A percentile compares a stretch with the other conserved stretches of the same genome.
phyloP scores from a whole-genome alignment of 176 grass and related monocot species.

The Tillandsia fasciculata region DNA sequence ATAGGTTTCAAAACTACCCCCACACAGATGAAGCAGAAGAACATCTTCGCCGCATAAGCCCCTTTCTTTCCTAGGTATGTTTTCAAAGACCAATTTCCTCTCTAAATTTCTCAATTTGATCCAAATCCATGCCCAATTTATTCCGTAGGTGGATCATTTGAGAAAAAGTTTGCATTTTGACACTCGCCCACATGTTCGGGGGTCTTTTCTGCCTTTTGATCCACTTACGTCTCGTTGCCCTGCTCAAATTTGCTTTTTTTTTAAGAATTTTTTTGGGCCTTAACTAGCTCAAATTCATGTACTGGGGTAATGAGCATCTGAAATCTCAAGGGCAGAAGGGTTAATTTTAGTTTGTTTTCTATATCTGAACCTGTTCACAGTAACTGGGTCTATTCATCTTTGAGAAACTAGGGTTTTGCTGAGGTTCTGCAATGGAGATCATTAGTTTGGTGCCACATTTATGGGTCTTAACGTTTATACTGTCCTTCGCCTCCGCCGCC shows the following conservation, averaged over 20 bases:
- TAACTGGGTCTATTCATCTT: not conserved
- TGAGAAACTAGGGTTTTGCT: not conserved
- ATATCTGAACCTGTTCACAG: not conserved
- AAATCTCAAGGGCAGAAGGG: not conserved
- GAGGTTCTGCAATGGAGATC: not conserved
- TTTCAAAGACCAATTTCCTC: not conserved
- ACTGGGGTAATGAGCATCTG: not conserved
- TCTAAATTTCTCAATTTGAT: not conserved
- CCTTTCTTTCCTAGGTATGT: not conserved
- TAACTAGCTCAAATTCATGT: not conserved
- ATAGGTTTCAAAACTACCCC: no score
- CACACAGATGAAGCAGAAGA: not conserved
- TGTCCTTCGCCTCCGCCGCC: not conserved
- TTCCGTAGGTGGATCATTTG: not conserved
- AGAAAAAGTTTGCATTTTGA: not conserved
- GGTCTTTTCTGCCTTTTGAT: not conserved
- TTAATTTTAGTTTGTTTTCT: not conserved
- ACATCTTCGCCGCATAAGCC: not conserved
- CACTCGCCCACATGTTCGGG: not conserved
- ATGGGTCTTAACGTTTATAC: not conserved
- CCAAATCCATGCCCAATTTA: not conserved
- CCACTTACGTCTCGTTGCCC: not conserved
- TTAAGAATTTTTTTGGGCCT: no score
- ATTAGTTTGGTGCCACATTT: not conserved
- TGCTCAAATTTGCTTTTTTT: not conserved